Base-by-base conservation (phyloP, 148 eudicot species). In the Mesembryanthemum crystallinum region DNA sequence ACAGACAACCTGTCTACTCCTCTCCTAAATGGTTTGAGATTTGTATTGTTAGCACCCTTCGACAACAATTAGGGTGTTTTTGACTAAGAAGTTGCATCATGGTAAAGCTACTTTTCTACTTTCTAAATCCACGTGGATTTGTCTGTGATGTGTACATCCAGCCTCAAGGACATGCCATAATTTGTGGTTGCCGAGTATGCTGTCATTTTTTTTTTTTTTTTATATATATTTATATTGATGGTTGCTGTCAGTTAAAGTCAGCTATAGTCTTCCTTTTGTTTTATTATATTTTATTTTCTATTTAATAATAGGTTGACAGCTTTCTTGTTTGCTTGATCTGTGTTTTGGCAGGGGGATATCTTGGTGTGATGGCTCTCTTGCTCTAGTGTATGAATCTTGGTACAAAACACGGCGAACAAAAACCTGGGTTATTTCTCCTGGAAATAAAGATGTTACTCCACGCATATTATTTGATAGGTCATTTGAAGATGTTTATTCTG, bases 281-380 rank as follows among this genome's bases (percentile, higher is more conserved):
- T 45, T 54, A 1, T 3, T 62, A 4, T 23, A 9, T 28, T 13
- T 4, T 23, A 7, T 23, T n/a, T 32, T n/a, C 18, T 47, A 20
- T 80, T 9, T 74, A 43, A 20, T 75, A 33, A 35, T 30, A n/a
- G 67, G 43, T 54, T 71, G 37, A 76, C 25, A 54, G 4, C 30
- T 72, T 35, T 5, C 20, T 39, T 23, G 18, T 43, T 64, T 45
- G 30, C 23, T 32, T 71, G 80, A 45, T 24, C 45, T 54, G 5
- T 73, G 73, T 43, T 30, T 71, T 80, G 75, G 72, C 90, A 94
- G 98, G 72, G 93, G 97, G 45, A 88, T 94, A 74, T 89, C 93
- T 71, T 94, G 98, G 98, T 89, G 93, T 83, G 97, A 94, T 78
- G 90, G 90, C 76, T 90, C 96, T n/a, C 93, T 94, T 73, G 96